Conservation (phyloP, 331 rosid genomes). For the Malus hybrid region DNA sequence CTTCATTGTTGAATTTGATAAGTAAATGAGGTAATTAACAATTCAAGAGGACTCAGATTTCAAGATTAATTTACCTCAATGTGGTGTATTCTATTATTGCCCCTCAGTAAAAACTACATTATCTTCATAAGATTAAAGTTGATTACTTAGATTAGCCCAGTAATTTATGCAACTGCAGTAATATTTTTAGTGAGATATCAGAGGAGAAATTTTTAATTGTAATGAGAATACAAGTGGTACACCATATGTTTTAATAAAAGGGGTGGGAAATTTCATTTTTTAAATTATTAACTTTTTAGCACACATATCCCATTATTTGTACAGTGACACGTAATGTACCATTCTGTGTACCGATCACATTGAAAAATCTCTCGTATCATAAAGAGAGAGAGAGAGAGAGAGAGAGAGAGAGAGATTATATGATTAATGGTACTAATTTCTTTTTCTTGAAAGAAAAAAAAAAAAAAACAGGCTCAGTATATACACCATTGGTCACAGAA, state of each 20-base stretch:
- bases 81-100: slow-evolving; percentile 14
- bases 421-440: neutral
- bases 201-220: no score
- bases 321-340: no score
- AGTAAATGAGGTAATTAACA: slow-evolving; percentile 20
- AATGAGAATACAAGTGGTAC: no score
- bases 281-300: no score
- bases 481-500: slow-evolving; percentile 25
- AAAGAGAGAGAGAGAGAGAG: slow-evolving; percentile 1
- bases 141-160: neutral
- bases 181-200: neutral
- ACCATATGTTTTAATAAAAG: no score
- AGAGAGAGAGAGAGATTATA: neutral
- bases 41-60: slow-evolving; percentile 27
- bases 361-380: no score
- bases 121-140: slow-evolving; percentile 16
- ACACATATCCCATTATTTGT: no score
- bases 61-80: slow-evolving; percentile 23
- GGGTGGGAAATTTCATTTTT: no score
- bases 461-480: slow-evolving; percentile 28
- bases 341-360: no score
- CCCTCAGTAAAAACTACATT: slow-evolving; percentile 21
- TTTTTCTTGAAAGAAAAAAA: slow-evolving; percentile 12
- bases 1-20: slow-evolving; percentile 13
- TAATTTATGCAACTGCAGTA: neutral